Conservation (phyloP, 441 rosid genomes). For the Erysimum cheiri region DNA sequence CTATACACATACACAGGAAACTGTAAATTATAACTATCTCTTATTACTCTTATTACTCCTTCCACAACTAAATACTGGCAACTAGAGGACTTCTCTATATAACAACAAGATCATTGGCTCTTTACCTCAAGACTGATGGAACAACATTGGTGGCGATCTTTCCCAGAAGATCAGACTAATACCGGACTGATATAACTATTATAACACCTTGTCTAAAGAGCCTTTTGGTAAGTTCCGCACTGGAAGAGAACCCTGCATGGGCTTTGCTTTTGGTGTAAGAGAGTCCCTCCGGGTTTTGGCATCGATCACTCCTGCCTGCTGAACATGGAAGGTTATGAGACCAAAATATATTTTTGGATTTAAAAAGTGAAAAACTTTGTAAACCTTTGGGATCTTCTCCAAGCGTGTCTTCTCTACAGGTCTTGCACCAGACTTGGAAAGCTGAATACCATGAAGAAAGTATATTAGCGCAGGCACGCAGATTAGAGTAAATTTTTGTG, state of each 20-base stretch:
- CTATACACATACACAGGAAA: slow-evolving; percentile 37
- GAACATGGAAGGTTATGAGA: slow-evolving; percentile 34
- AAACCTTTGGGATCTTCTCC: slow-evolving; percentile 68
- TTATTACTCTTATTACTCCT: slow-evolving; percentile 26
- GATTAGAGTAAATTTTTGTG: not conserved
- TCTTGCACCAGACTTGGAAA: slow-evolving; percentile 54
- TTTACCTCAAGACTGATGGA: slow-evolving; percentile 32
- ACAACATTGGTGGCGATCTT: slow-evolving; percentile 27
- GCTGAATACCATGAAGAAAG: slow-evolving; percentile 48
- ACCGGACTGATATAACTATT: slow-evolving; percentile 9
- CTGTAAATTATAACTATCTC: slow-evolving; percentile 16
- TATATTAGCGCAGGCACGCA: not conserved
- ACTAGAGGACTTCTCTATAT: slow-evolving; percentile 38
- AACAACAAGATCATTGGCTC: slow-evolving; percentile 30
- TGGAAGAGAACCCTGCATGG: slow-evolving; percentile 54
- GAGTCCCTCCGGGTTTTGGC: slow-evolving; percentile 52
- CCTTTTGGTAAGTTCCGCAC: slow-evolving; percentile 49
- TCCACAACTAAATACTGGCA: slow-evolving; percentile 28
- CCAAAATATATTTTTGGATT: not conserved
- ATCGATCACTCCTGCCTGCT: slow-evolving; percentile 64
- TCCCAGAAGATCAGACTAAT: slow-evolving; percentile 24
- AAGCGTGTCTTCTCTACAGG: slow-evolving; percentile 50
- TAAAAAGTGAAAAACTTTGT: not conserved
- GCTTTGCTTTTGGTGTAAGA: slow-evolving; percentile 57
- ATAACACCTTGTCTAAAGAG: slow-evolving; percentile 57